Percentiles rank a stretch among this genome's conserved stretches.
Evolutionary conservation across 1,284 basidiomycete species (phyloP).

Genomic region (Ustilago vetiveriae): DNA sequence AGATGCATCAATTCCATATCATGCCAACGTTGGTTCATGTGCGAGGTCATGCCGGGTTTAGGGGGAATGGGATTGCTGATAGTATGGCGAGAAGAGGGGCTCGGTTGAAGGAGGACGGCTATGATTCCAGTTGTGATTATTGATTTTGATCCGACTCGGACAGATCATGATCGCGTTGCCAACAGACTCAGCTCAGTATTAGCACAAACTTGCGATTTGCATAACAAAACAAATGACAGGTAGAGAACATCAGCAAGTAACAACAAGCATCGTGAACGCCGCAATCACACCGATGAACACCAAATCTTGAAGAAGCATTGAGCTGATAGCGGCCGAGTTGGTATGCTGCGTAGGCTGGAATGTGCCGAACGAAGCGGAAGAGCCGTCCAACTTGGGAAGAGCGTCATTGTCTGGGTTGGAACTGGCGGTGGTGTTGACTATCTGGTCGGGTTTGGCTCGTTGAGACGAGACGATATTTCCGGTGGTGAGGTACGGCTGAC

Average conservation of each 20-base stretch:
- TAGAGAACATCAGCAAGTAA: constrained; percentile 15
- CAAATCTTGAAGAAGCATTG: constrained; percentile 3
- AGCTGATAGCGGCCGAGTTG: not conserved
- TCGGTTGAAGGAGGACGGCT: too few species aligned
- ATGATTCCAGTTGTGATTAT: too few species aligned
- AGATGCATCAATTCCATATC: constrained; percentile 7
- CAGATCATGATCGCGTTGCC: too few species aligned
- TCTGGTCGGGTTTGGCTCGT: not conserved
- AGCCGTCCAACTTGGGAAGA: constrained; percentile 16
- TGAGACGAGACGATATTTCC: constrained; percentile 23
- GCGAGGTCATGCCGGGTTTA: constrained; percentile 76
- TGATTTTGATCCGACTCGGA: too few species aligned
- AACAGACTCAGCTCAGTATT: too few species aligned
- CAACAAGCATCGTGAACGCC: constrained; percentile 16
- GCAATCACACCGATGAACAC: constrained; percentile 10
- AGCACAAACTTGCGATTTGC: too few species aligned
- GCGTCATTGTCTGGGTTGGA: constrained; percentile 5
- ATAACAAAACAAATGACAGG: too few species aligned
- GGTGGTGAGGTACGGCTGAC: constrained; percentile 21
- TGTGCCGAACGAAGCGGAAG: constrained; percentile 8
- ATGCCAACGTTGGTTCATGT: constrained; percentile 73
- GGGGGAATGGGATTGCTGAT: constrained; percentile 83
- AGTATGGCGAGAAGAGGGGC: not conserved
- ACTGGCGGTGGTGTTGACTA: constrained; percentile 14
- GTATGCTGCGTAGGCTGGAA: constrained; percentile 1